A percentile compares a stretch with the other conserved stretches of the same genome.
Conservation (phyloP, 1,139 yeast species). For the Suhomyces coccinellae region DNA sequence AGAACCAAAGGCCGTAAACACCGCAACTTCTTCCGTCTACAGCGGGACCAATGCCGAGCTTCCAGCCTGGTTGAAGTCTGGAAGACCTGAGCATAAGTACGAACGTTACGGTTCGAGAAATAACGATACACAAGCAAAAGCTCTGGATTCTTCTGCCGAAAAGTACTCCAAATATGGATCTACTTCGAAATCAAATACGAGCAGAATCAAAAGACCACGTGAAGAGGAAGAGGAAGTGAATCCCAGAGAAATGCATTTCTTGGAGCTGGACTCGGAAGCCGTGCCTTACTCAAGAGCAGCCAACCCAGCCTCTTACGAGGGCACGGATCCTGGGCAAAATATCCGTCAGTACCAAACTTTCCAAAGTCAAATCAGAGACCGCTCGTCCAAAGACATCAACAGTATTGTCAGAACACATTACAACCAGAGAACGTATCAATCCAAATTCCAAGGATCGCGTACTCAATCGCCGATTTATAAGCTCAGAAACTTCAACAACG, state of each 20-base stretch:
- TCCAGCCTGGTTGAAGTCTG: conserved; percentile 46
- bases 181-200: conserved; percentile 2
- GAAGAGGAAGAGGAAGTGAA: conserved; percentile 19
- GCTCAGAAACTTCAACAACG: conserved; percentile 85
- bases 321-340: conserved; percentile 5
- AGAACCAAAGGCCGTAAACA: conserved; percentile 4
- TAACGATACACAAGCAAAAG: background rate
- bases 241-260: conserved; percentile 1
- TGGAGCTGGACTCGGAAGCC: conserved; percentile 4
- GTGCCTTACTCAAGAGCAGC: conserved; percentile 35
- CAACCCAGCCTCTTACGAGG: conserved; percentile 26
- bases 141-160: conserved; percentile 11
- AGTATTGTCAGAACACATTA: conserved; percentile 78
- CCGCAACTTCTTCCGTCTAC: conserved; percentile 27
- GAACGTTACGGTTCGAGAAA: conserved; percentile 37
- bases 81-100: conserved; percentile 33
- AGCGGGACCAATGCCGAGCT: conserved; percentile 23
- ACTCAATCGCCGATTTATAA: conserved; percentile 81
- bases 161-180: conserved; percentile 35
- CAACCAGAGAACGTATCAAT: conserved; percentile 75
- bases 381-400: conserved; percentile 43
- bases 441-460: conserved; percentile 61
- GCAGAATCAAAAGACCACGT: conserved; percentile 14
- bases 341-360: conserved; percentile 38
- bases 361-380: conserved; percentile 40